Evolutionary conservation across 1,284 basidiomycete genomes (phyloP).

Genomic region (Trametes versicolor): DNA sequence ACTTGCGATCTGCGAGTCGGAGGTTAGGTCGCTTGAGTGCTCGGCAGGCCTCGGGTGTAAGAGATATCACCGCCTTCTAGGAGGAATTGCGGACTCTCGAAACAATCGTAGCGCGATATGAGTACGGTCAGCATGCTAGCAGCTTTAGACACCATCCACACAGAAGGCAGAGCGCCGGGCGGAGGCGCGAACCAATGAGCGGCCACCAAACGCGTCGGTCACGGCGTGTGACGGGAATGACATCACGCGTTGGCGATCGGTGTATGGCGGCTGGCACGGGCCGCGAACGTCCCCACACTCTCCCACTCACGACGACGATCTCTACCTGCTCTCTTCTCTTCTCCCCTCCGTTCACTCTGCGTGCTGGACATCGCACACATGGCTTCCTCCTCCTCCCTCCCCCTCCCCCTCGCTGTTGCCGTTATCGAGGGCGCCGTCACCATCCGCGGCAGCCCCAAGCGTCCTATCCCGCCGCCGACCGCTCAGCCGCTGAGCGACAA

Average conservation of each 20-base stretch:
- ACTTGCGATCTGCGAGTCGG: no score
- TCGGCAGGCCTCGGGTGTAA: no score
- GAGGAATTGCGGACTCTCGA: no score
- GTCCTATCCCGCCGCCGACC: not conserved
- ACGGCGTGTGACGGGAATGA: not conserved
- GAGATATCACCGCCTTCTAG: no score
- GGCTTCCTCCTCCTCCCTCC: not conserved
- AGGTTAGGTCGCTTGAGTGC: no score
- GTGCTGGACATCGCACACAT: slow-evolving; percentile 17
- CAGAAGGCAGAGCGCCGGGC: not conserved
- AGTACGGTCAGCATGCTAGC: no score
- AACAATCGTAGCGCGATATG: no score
- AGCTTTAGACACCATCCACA: not conserved
- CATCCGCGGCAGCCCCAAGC: slow-evolving; percentile 26
- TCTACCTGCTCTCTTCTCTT: not conserved
- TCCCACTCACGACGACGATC: not conserved
- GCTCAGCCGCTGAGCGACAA: slow-evolving; percentile 16
- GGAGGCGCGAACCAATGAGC: not conserved
- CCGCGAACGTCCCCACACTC: not conserved
- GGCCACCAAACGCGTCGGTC: not conserved
- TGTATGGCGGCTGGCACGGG: slow-evolving; percentile 2
- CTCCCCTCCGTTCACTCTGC: not conserved
- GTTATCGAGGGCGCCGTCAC: slow-evolving; percentile 14
- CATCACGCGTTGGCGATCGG: not conserved
- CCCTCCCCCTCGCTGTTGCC: slow-evolving; percentile 7